Percentiles rank a stretch among this genome's conserved stretches.
Conservation (phyloP, 768 basidiomycete species). For the Baorangia bicolor region DNA sequence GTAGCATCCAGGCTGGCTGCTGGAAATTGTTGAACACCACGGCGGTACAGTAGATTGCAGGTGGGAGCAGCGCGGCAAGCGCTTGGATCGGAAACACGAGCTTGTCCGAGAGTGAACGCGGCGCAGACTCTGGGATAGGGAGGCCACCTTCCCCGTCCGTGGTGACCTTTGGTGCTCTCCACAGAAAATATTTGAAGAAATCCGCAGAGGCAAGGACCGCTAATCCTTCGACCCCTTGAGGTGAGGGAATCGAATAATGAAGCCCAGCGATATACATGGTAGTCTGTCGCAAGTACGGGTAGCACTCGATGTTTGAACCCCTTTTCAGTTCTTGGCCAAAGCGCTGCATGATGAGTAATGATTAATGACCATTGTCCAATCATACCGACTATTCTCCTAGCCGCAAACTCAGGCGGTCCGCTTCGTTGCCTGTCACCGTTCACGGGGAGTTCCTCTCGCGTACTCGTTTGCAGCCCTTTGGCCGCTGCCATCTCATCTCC, state of each 20-base stretch:
- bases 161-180: not conserved
- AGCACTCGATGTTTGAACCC: conserved; percentile 3
- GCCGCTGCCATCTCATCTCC: too few relatives aligned
- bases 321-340: conserved; percentile 12
- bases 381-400: too few relatives aligned
- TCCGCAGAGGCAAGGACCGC: conserved; percentile 27
- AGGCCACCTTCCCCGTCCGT: conserved; percentile 15
- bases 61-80: conserved; percentile 22
- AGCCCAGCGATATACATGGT: conserved; percentile 32
- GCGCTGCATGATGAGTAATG: conserved; percentile 22
- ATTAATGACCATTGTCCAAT: conserved; percentile 10
- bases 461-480: too few relatives aligned
- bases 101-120: conserved; percentile 23
- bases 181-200: conserved; percentile 21
- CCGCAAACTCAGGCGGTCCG: too few relatives aligned
- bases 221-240: conserved; percentile 25
- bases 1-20: conserved; percentile 38
- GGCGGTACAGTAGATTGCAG: conserved; percentile 27
- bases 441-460: too few relatives aligned
- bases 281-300: conserved; percentile 14
- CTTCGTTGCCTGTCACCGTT: too few relatives aligned
- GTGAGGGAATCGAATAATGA: conserved; percentile 1
- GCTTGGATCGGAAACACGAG: conserved; percentile 31
- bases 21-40: conserved; percentile 31
- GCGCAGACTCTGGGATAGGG: conserved; percentile 14